Conservation (phyloP, 2,329 filamentous ascomycete genomes). For the Kalmusia sp. region DNA sequence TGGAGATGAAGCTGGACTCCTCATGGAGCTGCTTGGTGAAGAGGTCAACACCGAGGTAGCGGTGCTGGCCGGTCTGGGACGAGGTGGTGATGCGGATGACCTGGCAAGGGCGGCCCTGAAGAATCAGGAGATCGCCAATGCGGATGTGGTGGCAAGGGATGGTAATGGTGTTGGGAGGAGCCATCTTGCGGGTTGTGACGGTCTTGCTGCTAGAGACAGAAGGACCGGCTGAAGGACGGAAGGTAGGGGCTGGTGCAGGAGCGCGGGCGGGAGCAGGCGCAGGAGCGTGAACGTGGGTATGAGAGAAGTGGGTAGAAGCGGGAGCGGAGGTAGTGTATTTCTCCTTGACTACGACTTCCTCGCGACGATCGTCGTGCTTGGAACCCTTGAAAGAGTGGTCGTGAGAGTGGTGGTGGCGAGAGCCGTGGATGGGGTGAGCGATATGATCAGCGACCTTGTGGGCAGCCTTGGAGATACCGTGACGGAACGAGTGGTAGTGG, state of each 20-base stretch:
- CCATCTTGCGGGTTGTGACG: constrained; percentile 45
- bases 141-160: constrained; percentile 99
- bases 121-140: constrained; percentile 97
- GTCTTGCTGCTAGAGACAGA: constrained; percentile 23
- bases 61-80: constrained; percentile 97
- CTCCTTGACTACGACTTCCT: constrained; percentile 60
- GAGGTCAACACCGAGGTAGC: constrained; percentile 98
- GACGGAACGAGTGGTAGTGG: constrained; percentile 77
- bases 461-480: constrained; percentile 71
- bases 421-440: constrained; percentile 67
- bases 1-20: constrained; percentile 97
- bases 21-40: constrained; percentile 99
- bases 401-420: constrained; percentile 56
- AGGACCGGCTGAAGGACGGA: constrained; percentile 24
- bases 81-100: constrained; percentile 99
- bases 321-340: constrained; percentile 39
- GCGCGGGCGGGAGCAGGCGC: constrained; percentile 57
- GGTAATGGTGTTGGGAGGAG: constrained; percentile 86
- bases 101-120: constrained; percentile 98
- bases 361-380: constrained; percentile 44
- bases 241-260: constrained; percentile 79
- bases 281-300: constrained; percentile 49
- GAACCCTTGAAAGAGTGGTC: constrained; percentile 44
- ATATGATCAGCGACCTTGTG: constrained; percentile 63
- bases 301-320: constrained; percentile 42